Percentiles rank a stretch among this genome's conserved stretches.
These are phyloP conservation scores for Cucumis melo DNA, from an alignment of 306 rosid species.

Conservation along the genomic window DNA sequence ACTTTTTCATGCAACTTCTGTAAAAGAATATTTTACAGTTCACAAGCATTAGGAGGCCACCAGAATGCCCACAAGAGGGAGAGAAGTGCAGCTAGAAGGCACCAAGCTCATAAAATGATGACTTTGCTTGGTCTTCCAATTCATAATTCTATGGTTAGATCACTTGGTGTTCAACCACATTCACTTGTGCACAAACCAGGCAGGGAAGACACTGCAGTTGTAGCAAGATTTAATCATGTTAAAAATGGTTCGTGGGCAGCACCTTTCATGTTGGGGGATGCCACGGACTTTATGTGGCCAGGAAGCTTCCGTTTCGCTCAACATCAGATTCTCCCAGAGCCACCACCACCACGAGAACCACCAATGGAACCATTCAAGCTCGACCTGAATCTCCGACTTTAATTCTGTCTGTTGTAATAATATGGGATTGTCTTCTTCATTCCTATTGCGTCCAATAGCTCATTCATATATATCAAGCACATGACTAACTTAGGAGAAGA, in stretches of 20 bases:
- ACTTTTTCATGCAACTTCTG: constrained; percentile 92
- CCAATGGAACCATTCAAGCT: constrained; percentile 38
- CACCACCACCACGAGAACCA: constrained; percentile 27
- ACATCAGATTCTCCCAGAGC: constrained; percentile 25
- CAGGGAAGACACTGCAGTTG: constrained; percentile 34
- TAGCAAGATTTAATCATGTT: constrained; percentile 45
- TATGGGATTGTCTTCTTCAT: background rate
- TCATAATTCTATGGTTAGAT: constrained; percentile 29
- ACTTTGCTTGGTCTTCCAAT: constrained; percentile 45
- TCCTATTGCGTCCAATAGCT: background rate
- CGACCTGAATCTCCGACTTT: constrained; percentile 76
- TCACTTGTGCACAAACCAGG: constrained; percentile 57
- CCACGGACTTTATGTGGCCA: constrained; percentile 57
- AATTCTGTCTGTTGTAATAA: constrained; percentile 7
- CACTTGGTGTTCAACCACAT: constrained; percentile 74
- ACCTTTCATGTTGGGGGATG: constrained; percentile 39
- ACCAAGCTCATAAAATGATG: constrained; percentile 65
- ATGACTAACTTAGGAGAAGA: background rate
- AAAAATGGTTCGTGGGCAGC: constrained; percentile 19
- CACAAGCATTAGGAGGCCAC: constrained; percentile 96
- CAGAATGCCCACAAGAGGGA: constrained; percentile 96
- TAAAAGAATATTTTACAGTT: constrained; percentile 79
- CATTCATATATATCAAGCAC: constrained; percentile 1
- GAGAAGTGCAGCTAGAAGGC: constrained; percentile 84
- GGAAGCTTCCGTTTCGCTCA: constrained; percentile 72